Base-by-base conservation (phyloP, 495 filamentous ascomycete species). In the Penicillium steckii region DNA sequence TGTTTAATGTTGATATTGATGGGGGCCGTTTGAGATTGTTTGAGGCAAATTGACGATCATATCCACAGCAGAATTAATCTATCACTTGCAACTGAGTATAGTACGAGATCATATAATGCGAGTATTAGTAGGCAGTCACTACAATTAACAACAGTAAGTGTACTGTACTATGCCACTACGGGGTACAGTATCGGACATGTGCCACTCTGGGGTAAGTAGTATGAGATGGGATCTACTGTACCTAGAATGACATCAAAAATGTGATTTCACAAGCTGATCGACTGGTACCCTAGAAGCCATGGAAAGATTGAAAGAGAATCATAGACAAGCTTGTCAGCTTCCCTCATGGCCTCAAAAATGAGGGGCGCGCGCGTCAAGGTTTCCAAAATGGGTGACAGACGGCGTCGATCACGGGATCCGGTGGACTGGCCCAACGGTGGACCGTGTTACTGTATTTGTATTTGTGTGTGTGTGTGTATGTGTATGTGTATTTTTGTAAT, bases 361-460 rank as follows among this genome's bases (percentile, higher is more conserved):
- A 48, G 44, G 33, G 18, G 18, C 8, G 46, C 46, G 43, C 30
- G 48, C 48, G 50, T 45, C 44, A 46, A 46, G 15, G 29, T 19
- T 50, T 5, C 57, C 52, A 26, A 30, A 35, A 55, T 46, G 27
- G 61, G 59, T 23, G 46, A 54, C 41, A 29, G 33, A 23, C 8
- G 38, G n/a, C 43, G 61, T 61, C 61, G 59, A 65, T 59, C 55
- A 23, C 50, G 52, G 44, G 55, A 60, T 55, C 59, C 59, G 48
- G 21, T 48, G 59, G 53, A 19, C 50, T 62, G 62, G 62, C 50
- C n/a, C 49, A 64, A 61, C 61, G 61, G 29, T 48, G 46, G 59
- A 42, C 19, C 12, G 21, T 41, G 38, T 41, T 21, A 41, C 38
- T 19, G 12, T 41, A 41, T 13, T 10, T 9, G 12, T 12, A 3